Evolutionary conservation across 108 stramenopile genomes (phyloP), one percentile per base, ranked within the genome.

Genomic region (Cyclotella cryptica): DNA sequence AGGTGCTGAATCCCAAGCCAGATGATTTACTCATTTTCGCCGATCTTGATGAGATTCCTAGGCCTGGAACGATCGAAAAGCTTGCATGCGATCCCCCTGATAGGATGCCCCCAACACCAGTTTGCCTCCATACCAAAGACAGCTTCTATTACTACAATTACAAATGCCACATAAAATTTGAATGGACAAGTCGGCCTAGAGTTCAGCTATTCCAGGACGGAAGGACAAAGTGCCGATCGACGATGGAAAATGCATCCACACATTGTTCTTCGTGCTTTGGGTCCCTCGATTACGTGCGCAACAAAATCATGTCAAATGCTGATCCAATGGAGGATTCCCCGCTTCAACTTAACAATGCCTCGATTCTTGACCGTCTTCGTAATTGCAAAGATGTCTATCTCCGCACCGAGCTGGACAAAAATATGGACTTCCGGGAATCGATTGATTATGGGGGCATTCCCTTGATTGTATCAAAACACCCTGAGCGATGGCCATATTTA

Each of bases 91-190:
- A 17, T 63, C 30, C 60, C 19, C 40, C 57, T 44, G 42, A 44
- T 6, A 52, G 27, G 62, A 26, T 49, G 18, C 43, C 27, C 72
- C 72, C 72, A n/a, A n/a, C n/a, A n/a, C n/a, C n/a, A n/a, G 29
- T 63, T 4, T 74, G 72, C 46, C 35, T 74, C 15, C 27, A 47
- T 19, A 51, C 72, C 0, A 17, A 49, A 1, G 49, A 63, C 12
- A 29, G 59, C 17, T 74, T 74, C 61, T 74, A 46, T 43, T 74
- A 62, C 29, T 74, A 74, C 60, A 74, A 74, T 59, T 74, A 45
- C 61, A 35, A 52, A 62, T 74, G 72, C 22, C 72, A 46, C 19
- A 74, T 64, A 13, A 64, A 51, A 41, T 30, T n/a, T 14, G 61
- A 74, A 63, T 74, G 72, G 72, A 74, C 58, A 12, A 30, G 21